Evolutionary conservation across 148 eudicot species (phyloP).

Genomic region (Nepenthes mirabilis): DNA sequence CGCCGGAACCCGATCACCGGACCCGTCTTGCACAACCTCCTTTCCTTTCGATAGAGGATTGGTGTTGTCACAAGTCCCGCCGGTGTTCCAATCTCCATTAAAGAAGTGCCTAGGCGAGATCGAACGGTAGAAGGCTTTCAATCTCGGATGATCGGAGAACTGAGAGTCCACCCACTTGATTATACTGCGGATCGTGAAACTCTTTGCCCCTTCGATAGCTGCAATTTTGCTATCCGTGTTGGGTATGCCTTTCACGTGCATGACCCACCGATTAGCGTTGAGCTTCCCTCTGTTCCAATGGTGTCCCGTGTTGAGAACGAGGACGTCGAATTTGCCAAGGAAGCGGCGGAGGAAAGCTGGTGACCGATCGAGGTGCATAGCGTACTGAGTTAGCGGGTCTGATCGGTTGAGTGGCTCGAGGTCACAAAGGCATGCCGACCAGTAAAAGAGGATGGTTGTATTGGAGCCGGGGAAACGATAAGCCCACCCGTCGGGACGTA

Average conservation of each 20-base stretch:
- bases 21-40: constrained; percentile 34
- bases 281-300: constrained; percentile 85
- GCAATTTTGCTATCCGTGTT: constrained; percentile 26
- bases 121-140: constrained; percentile 55
- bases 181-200: constrained; percentile 39
- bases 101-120: constrained; percentile 77
- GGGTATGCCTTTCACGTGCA: constrained; percentile 44
- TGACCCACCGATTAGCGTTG: constrained; percentile 49
- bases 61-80: constrained; percentile 69
- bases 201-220: constrained; percentile 36
- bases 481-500: constrained; percentile 95
- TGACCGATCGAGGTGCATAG: constrained; percentile 77
- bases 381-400: constrained; percentile 27
- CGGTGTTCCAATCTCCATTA: constrained; percentile 78
- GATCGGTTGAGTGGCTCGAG: constrained; percentile 38
- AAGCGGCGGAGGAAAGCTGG: constrained; percentile 41
- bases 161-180: constrained; percentile 54
- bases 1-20: constrained; percentile 31
- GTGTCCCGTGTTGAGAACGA: constrained; percentile 74
- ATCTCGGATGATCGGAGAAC: constrained; percentile 40
- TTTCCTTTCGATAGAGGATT: constrained; percentile 42
- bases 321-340: constrained; percentile 35
- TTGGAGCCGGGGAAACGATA: constrained; percentile 63
- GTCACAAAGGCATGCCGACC: constrained; percentile 90
- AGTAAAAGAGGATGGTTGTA: constrained; percentile 84